Conservation (phyloP, 1,139 yeast species). For the Schwanniomyces etchellsii region DNA sequence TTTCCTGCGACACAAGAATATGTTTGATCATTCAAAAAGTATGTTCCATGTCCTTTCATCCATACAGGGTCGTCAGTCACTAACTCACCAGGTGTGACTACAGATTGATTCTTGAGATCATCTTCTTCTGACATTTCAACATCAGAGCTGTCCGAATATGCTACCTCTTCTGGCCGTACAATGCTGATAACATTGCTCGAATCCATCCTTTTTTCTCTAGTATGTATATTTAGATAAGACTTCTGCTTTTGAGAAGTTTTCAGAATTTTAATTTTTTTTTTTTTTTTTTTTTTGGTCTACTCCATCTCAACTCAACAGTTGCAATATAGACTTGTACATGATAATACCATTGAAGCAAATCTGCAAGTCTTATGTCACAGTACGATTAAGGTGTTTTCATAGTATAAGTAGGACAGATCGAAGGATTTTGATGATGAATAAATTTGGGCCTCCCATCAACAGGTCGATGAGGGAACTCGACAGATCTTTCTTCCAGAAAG, state of each 20-base stretch:
- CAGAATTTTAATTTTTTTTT: conserved; percentile 1
- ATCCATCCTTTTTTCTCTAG: conserved; percentile 14
- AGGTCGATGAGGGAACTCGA: conserved; percentile 63
- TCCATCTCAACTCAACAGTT: conserved; percentile 2
- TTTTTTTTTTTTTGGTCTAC: conserved; percentile 3
- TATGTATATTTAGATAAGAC: conserved; percentile 1
- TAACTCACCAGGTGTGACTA: conserved; percentile 95
- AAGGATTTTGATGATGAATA: conserved; percentile 23
- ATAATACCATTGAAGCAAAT: not conserved
- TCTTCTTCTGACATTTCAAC: conserved; percentile 28
- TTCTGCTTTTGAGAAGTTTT: not conserved
- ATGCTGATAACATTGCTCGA: conserved; percentile 33
- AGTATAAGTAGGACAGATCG: conserved; percentile 20
- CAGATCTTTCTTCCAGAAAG: conserved; percentile 52
- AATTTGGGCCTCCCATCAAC: conserved; percentile 61
- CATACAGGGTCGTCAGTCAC: conserved; percentile 93
- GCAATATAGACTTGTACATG: too few species aligned
- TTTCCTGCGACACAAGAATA: conserved; percentile 92
- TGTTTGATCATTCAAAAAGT: conserved; percentile 63
- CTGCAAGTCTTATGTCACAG: not conserved
- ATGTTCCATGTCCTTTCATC: conserved; percentile 99
- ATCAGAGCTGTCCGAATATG: conserved; percentile 19
- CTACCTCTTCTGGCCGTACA: conserved; percentile 22
- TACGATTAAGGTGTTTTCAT: conserved; percentile 10
- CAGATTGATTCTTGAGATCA: conserved; percentile 13